These are phyloP conservation scores for Collybia sordida DNA, from an alignment of 768 basidiomycete species.

Conservation along the genomic window DNA sequence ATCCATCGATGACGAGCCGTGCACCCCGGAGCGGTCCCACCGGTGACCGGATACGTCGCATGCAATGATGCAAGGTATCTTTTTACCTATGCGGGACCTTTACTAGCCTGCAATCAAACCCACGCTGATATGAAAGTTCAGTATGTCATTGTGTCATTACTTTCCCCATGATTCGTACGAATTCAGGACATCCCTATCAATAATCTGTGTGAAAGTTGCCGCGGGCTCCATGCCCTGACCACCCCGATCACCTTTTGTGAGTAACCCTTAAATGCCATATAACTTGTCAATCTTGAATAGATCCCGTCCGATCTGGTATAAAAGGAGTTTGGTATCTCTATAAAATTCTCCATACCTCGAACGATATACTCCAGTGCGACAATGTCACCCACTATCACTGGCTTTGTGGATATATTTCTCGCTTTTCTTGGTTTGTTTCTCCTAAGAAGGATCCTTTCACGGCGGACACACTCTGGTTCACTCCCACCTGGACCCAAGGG, in stretches of 20 bases:
- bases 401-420: constrained; percentile 31
- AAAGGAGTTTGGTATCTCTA: constrained; percentile 18
- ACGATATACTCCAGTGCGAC: constrained; percentile 16
- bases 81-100: too few relatives aligned
- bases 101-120: too few relatives aligned
- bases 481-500: constrained; percentile 54
- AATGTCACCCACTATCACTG: constrained; percentile 25
- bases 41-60: too few relatives aligned
- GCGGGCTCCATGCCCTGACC: constrained; percentile 41
- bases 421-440: constrained; percentile 33
- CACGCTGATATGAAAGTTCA: too few relatives aligned
- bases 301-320: constrained; percentile 22
- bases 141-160: too few relatives aligned
- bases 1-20: too few relatives aligned
- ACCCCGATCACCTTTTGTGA: too few relatives aligned
- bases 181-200: too few relatives aligned
- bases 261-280: constrained; percentile 25
- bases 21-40: too few relatives aligned
- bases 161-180: too few relatives aligned
- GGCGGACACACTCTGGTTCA: constrained; percentile 17
- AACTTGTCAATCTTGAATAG: constrained; percentile 32
- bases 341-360: constrained; percentile 21
- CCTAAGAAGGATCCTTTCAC: constrained; percentile 27
- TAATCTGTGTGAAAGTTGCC: constrained; percentile 30
- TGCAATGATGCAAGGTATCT: too few relatives aligned